Conservation (phyloP, 768 basidiomycete genomes). For the Termitomyces sp. region DNA sequence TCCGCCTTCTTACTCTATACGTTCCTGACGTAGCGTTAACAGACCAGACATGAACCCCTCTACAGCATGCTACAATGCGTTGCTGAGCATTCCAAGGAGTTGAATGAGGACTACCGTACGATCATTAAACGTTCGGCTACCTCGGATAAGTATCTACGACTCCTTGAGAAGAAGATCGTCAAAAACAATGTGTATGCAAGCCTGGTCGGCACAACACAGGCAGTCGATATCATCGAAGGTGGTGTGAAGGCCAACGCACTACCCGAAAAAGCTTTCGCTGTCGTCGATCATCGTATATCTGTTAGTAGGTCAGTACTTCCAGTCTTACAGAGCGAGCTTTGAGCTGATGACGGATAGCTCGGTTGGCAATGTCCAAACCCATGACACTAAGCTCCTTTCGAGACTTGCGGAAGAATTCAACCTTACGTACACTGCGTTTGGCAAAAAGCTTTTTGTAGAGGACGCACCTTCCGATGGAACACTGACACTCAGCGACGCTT, state of each 20-base stretch:
- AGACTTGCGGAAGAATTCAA: slow-evolving; percentile 50
- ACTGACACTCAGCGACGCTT: slow-evolving; percentile 50
- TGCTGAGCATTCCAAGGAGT: slow-evolving; percentile 54
- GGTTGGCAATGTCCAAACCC: slow-evolving; percentile 40
- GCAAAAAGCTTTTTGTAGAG: slow-evolving; percentile 30
- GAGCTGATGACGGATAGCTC: slow-evolving; percentile 23
- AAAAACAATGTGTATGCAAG: slow-evolving; percentile 37
- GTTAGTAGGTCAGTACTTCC: slow-evolving; percentile 43
- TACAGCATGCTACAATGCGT: slow-evolving; percentile 64
- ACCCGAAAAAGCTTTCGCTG: slow-evolving; percentile 66
- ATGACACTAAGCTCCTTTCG: slow-evolving; percentile 42
- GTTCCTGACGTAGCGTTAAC: not conserved
- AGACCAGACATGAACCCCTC: slow-evolving; percentile 55
- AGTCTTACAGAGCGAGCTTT: not conserved
- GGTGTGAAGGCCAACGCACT: slow-evolving; percentile 77
- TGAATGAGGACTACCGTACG: slow-evolving; percentile 45
- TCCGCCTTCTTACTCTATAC: not conserved
- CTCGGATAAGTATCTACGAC: slow-evolving; percentile 48
- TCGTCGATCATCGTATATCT: slow-evolving; percentile 73
- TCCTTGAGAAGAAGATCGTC: slow-evolving; percentile 46
- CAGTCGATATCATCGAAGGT: slow-evolving; percentile 66
- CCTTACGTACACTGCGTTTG: slow-evolving; percentile 59
- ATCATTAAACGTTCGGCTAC: slow-evolving; percentile 43
- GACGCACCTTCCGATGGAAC: slow-evolving; percentile 37
- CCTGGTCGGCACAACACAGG: slow-evolving; percentile 70